Evolutionary conservation across 129 eudicot genomes (phyloP).

Genomic region (Chrysanthemum seticuspe): DNA sequence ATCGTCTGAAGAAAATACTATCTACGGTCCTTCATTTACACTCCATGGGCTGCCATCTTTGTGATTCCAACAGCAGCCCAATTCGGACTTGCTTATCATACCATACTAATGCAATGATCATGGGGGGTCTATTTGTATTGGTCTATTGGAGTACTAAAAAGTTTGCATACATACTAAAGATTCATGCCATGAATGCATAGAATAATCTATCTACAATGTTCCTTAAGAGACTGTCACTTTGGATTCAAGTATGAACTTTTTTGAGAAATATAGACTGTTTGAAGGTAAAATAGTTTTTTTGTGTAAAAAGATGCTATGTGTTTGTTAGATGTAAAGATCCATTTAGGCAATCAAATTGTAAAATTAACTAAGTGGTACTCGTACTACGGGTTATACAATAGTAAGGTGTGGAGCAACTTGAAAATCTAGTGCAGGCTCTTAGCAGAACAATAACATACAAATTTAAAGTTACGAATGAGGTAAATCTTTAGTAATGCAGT

Average conservation of each 20-base stretch:
- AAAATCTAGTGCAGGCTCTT: neutral
- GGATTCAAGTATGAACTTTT: neutral
- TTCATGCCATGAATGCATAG: neutral
- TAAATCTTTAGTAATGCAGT: neutral
- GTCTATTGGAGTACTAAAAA: neutral
- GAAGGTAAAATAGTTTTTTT: neutral
- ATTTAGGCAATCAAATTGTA: neutral
- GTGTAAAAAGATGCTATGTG: neutral
- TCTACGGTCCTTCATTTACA: neutral
- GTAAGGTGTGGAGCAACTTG: neutral
- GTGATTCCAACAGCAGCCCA: neutral
- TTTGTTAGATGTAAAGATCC: neutral
- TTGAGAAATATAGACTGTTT: neutral
- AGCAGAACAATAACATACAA: neutral
- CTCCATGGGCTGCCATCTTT: neutral
- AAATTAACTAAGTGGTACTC: neutral
- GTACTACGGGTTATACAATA: neutral
- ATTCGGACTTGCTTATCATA: neutral
- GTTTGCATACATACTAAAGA: neutral
- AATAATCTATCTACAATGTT: neutral
- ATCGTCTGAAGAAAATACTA: neutral
- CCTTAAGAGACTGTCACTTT: neutral
- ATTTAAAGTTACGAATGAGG: neutral
- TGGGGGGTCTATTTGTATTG: neutral
- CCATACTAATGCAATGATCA: conserved; percentile 2